Evolutionary conservation across 2,329 filamentous ascomycete genomes (phyloP).

Genomic region (Aspergillus vadensis): DNA sequence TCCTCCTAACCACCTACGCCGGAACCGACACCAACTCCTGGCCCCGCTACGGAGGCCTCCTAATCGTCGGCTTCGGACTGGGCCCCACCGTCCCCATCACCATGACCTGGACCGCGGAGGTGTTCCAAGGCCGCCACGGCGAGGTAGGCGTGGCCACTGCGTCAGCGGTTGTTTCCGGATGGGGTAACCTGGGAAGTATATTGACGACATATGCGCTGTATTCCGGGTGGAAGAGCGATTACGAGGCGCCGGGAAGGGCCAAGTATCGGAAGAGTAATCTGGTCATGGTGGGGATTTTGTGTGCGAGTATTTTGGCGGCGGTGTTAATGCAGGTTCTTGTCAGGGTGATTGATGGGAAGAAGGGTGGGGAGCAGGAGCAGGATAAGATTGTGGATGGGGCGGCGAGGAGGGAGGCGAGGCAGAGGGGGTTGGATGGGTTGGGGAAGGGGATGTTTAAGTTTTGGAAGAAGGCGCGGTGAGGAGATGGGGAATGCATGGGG

Average conservation of each 20-base stretch:
- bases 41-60: constrained; percentile 83
- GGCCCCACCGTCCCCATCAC: constrained; percentile 89
- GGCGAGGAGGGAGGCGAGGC: constrained; percentile 37
- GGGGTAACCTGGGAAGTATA: constrained; percentile 84
- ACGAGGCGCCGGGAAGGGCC: constrained; percentile 60
- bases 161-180: constrained; percentile 78
- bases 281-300: constrained; percentile 83
- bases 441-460: constrained; percentile 14
- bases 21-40: constrained; percentile 64
- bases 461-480: constrained; percentile 1
- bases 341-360: constrained; percentile 41
- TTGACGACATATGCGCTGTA: constrained; percentile 88
- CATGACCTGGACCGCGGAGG: constrained; percentile 90
- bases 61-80: constrained; percentile 87
- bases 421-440: constrained; percentile 42
- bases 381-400: constrained; percentile 35
- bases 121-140: constrained; percentile 85
- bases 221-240: constrained; percentile 80
- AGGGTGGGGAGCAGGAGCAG: not conserved
- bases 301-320: constrained; percentile 69
- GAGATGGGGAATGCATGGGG: not conserved
- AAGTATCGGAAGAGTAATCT: constrained; percentile 83
- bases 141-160: constrained; percentile 89
- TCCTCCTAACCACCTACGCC: constrained; percentile 77
- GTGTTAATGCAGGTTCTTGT: constrained; percentile 69